Evolutionary conservation across 176 grass and related monocot genomes (phyloP), one percentile per base, ranked within the genome.

Genomic region (Oryza punctata): DNA sequence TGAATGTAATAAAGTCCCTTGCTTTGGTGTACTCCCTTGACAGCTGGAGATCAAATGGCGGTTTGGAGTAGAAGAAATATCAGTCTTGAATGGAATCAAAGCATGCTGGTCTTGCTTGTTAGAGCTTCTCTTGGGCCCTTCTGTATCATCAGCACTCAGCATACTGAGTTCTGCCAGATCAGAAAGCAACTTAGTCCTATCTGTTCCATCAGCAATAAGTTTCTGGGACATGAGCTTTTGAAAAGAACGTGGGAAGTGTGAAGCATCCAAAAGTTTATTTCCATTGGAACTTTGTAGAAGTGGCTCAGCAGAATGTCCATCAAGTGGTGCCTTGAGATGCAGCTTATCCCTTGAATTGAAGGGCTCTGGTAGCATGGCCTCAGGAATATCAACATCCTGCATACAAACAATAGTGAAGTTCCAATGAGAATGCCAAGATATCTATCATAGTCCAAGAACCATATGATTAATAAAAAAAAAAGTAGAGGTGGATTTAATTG

Each of bases 341-440:
- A 86, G 61, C 75, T 65, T 61, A n/a, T 81, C 83, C 77, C 35
- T 79, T 50, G 67, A 70, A 88, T 86, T 96, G 66, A 99, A 99
- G 49, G 89, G 97, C 70, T 99, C 93, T 69, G 97, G 97, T 89
- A 99, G 82, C 35, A 78, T 79, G 65, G 89, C 93, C 85, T 96
- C 81, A 45, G 93, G 97, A 73, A 99, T 76, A 27, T 96, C 89
- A 57, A 81, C 89, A 74, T 49, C 78, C 97, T 99, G 86, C 61
- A 88, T 74, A 78, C 52, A 86, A 69, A 37, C 21, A 73, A 82
- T 67, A 7, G 18, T 21, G 50, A 8, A 57, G 5, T 57, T 79
- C 40, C 38, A 80, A 73, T 15, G 0, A 75, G 6, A 82, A 89
- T 69, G 10, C 29, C 61, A 28, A 88, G 29, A 78, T n/a, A 76